Conservation (phyloP, 2,329 filamentous ascomycete genomes). For the Huntiella omanensis region DNA sequence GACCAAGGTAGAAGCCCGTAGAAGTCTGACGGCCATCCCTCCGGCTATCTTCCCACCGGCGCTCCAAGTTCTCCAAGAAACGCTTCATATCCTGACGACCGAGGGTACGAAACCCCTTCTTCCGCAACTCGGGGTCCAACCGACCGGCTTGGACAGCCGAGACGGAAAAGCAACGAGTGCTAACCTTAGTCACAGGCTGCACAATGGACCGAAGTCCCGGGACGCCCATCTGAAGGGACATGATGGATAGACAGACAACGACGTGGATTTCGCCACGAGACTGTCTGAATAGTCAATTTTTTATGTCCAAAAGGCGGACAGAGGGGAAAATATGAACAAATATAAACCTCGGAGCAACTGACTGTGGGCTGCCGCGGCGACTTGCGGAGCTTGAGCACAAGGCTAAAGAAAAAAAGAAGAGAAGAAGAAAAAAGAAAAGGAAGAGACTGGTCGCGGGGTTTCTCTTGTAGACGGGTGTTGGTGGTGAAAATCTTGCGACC, state of each 20-base stretch:
- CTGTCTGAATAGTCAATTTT: not conserved
- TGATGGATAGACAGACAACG: not conserved
- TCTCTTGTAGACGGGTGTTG: constrained; percentile 1
- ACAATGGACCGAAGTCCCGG: not conserved
- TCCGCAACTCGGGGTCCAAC: constrained; percentile 7
- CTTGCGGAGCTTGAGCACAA: constrained; percentile 13
- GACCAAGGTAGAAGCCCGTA: constrained; percentile 22
- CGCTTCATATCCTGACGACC: constrained; percentile 11
- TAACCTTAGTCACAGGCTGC: not conserved
- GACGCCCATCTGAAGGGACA: not conserved
- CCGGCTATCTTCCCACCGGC: constrained; percentile 11
- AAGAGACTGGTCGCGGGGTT: not conserved
- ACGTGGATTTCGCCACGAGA: no score
- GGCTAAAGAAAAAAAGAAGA: constrained; percentile 7
- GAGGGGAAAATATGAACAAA: not conserved
- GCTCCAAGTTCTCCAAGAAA: constrained; percentile 11
- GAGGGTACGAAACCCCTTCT: constrained; percentile 8
- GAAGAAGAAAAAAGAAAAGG: constrained; percentile 1
- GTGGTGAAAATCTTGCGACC: constrained; percentile 7
- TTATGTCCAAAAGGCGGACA: not conserved
- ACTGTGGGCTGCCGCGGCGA: constrained; percentile 1
- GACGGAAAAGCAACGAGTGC: not conserved
- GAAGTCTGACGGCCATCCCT: constrained; percentile 6
- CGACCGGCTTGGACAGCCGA: constrained; percentile 3
- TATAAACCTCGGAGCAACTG: constrained; percentile 1